Conservation (phyloP, 23 red algal genomes). For the Gracilaria vermiculophylla region DNA sequence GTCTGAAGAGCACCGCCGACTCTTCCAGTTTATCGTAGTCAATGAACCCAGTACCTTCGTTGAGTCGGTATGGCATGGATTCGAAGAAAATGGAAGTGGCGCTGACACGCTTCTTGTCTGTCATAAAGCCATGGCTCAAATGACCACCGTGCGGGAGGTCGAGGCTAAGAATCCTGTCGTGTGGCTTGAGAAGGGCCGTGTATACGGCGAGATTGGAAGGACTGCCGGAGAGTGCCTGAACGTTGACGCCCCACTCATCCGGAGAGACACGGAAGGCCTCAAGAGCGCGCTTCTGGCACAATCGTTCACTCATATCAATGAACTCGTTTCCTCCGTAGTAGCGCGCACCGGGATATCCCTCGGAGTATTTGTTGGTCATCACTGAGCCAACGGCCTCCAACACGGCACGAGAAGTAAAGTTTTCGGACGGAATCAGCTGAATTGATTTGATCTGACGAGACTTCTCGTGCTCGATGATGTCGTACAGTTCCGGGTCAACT, state of each 20-base stretch:
- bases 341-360: conserved; percentile 92
- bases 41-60: conserved; percentile 88
- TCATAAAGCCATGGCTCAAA: conserved; percentile 96
- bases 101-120: conserved; percentile 91
- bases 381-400: conserved; percentile 91
- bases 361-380: conserved; percentile 99
- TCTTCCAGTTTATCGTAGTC: conserved; percentile 98
- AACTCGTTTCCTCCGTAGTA: conserved; percentile 99
- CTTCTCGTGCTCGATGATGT: conserved; percentile 97
- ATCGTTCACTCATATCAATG: conserved; percentile 91
- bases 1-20: conserved; percentile 88
- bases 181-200: conserved; percentile 94
- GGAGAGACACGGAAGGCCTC: conserved; percentile 82
- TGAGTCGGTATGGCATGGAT: conserved; percentile 98
- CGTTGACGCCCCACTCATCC: conserved; percentile 96
- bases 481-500: conserved; percentile 84
- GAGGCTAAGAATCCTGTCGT: conserved; percentile 95
- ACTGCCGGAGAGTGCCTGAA: conserved; percentile 92
- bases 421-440: conserved; percentile 99
- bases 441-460: conserved; percentile 83
- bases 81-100: conserved; percentile 99
- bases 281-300: conserved; percentile 94
- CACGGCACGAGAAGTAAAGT: conserved; percentile 96
- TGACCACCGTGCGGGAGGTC: conserved; percentile 95
- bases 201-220: conserved; percentile 96